These are phyloP conservation scores for Penstemon barbatus DNA, from an alignment of 257 asterid species.

Conservation along the genomic window DNA sequence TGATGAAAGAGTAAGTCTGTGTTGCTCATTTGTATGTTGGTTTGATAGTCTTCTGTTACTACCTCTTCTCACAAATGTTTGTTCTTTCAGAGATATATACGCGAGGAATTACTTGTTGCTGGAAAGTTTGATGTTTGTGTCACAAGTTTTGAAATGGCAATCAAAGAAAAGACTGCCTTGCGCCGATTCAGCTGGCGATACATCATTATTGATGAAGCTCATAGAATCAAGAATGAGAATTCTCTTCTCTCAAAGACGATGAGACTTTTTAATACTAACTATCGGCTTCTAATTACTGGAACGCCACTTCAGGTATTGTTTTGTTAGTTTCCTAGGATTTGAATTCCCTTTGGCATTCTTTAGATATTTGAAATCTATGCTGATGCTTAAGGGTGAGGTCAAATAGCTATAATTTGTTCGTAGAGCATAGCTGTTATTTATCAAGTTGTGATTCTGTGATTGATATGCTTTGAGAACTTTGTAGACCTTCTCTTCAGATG, in stretches of 20 bases:
- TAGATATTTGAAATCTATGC: neutral
- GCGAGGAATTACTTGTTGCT: conserved; percentile 93
- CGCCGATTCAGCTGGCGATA: conserved; percentile 99
- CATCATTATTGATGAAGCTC: conserved; percentile 97
- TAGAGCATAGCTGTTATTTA: conserved; percentile 1
- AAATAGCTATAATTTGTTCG: no score
- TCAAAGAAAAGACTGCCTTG: conserved; percentile 77
- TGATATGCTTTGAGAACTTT: neutral
- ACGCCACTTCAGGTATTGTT: conserved; percentile 91
- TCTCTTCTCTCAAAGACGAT: conserved; percentile 94
- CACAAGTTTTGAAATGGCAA: conserved; percentile 99
- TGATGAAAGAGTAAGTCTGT: conserved; percentile 83
- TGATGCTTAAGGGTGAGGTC: neutral
- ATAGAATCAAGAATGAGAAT: conserved; percentile 95
- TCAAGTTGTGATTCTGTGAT: neutral
- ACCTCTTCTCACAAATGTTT: conserved; percentile 11
- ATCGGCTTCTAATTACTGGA: conserved; percentile 93
- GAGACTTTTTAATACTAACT: conserved; percentile 88
- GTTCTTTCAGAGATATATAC: conserved; percentile 66
- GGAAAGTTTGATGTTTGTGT: conserved; percentile 98
- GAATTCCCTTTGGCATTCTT: conserved; percentile 13
- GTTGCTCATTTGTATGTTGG: conserved; percentile 1
- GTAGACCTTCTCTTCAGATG: conserved; percentile 19
- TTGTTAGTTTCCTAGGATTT: neutral
- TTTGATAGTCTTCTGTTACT: conserved; percentile 21